These are phyloP conservation scores for Phanerochaete carnosa DNA, from an alignment of 768 basidiomycete genomes.

Conservation along the genomic window DNA sequence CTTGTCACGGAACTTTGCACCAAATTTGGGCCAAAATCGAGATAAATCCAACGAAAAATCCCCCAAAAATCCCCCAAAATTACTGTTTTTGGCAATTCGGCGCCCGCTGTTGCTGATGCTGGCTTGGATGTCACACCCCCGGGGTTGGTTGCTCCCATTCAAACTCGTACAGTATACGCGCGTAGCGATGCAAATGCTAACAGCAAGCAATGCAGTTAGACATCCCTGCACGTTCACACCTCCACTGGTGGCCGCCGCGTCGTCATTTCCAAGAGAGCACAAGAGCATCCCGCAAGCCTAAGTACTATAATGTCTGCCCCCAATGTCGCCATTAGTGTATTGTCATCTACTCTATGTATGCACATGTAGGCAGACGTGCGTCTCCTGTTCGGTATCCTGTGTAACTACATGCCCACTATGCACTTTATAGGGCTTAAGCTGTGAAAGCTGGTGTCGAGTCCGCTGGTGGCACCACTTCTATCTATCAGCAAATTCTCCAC, in stretches of 20 bases:
- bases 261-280: background rate
- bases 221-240: background rate
- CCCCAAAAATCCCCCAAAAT: no score
- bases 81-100: no score
- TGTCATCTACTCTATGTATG: slow-evolving; percentile 71
- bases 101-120: no score
- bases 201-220: background rate
- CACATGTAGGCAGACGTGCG: slow-evolving; percentile 67
- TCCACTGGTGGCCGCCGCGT: background rate
- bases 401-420: background rate
- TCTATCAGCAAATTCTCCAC: slow-evolving; percentile 39
- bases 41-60: no score
- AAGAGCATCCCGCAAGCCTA: background rate
- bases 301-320: slow-evolving; percentile 22
- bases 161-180: background rate
- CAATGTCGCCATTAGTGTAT: slow-evolving; percentile 64
- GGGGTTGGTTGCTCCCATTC: no score
- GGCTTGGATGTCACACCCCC: no score
- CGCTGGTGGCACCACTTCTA: slow-evolving; percentile 42
- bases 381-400: background rate
- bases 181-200: no score
- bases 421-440: slow-evolving; percentile 49
- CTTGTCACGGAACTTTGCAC: no score
- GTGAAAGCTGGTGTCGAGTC: slow-evolving; percentile 38
- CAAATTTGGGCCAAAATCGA: no score